Conservation (phyloP, 345 rosid species). For the Citrus unshiu region DNA sequence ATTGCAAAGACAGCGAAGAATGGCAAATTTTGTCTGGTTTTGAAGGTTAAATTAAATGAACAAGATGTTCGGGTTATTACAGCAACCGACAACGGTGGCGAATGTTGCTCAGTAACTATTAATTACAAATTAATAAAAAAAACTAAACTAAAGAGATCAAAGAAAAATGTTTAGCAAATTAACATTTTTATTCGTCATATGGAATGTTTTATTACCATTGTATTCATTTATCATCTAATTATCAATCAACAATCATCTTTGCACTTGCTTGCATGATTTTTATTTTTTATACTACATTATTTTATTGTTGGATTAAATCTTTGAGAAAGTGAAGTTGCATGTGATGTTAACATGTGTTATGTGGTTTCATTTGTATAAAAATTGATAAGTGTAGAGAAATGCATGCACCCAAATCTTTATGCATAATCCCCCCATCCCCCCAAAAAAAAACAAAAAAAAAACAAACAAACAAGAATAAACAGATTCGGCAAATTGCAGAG, state of each 20-base stretch:
- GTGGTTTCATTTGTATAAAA: not conserved
- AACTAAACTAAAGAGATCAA: not conserved
- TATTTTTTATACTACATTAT: not conserved
- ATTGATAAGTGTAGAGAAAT: not conserved
- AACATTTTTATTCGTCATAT: not conserved
- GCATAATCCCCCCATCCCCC: not conserved
- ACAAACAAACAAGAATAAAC: not conserved
- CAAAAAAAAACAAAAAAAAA: not conserved
- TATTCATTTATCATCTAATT: too few species aligned
- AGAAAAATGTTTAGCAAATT: not conserved
- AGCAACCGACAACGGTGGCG: conserved; percentile 34
- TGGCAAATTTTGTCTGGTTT: conserved; percentile 27
- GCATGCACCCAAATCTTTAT: not conserved
- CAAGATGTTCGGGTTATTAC: conserved; percentile 17
- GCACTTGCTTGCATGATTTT: not conserved
- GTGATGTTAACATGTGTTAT: not conserved
- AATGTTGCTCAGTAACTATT: conserved; percentile 22
- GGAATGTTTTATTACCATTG: not conserved
- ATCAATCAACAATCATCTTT: too few species aligned
- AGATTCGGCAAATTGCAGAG: not conserved
- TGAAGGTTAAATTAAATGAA: conserved; percentile 26
- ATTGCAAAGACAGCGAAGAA: conserved; percentile 13
- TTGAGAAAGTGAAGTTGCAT: not conserved
- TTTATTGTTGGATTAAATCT: not conserved
- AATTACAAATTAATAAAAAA: not conserved